Conservation (phyloP, 2,329 filamentous ascomycete species). For the Dryadomyces quercivorus region DNA sequence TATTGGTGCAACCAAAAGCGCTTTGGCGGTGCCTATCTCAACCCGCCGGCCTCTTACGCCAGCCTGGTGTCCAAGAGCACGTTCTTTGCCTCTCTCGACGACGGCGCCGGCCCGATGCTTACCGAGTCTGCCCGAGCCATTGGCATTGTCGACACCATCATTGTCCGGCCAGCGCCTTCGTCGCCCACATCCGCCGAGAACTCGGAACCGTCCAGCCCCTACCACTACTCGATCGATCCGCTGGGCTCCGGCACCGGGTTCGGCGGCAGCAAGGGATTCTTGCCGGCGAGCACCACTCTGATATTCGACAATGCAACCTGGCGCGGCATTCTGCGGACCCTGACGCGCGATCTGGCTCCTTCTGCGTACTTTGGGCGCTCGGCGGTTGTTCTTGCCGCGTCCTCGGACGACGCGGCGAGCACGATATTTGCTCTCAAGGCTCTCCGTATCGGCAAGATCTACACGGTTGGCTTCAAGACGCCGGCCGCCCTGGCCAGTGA, state of each 20-base stretch:
- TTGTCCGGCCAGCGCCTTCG: slow-evolving; percentile 42
- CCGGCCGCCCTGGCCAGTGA: slow-evolving; percentile 48
- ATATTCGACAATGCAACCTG: slow-evolving; percentile 74
- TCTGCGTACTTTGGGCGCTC: slow-evolving; percentile 68
- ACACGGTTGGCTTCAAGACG: slow-evolving; percentile 71
- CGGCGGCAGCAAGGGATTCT: slow-evolving; percentile 15
- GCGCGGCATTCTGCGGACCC: slow-evolving; percentile 72
- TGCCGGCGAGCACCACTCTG: slow-evolving; percentile 41
- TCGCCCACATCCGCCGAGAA: slow-evolving; percentile 31
- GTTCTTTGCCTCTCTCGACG: slow-evolving; percentile 38
- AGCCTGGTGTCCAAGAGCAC: slow-evolving; percentile 43
- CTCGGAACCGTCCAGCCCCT: slow-evolving; percentile 36
- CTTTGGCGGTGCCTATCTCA: slow-evolving; percentile 75
- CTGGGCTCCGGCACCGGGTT: slow-evolving; percentile 2
- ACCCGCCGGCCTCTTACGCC: slow-evolving; percentile 53
- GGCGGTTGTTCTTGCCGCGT: slow-evolving; percentile 62
- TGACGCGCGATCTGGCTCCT: slow-evolving; percentile 71
- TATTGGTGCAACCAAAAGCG: slow-evolving; percentile 58
- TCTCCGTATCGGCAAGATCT: slow-evolving; percentile 65
- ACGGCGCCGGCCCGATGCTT: slow-evolving; percentile 41
- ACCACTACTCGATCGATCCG: slow-evolving; percentile 20
- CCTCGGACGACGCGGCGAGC: slow-evolving; percentile 63
- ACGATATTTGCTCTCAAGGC: slow-evolving; percentile 69
- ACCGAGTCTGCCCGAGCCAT: slow-evolving; percentile 69
- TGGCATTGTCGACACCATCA: slow-evolving; percentile 71